Conservation (phyloP, 225 moss, liverwort and hornwort species). For the Bryoerythrophyllum caledonicum region DNA sequence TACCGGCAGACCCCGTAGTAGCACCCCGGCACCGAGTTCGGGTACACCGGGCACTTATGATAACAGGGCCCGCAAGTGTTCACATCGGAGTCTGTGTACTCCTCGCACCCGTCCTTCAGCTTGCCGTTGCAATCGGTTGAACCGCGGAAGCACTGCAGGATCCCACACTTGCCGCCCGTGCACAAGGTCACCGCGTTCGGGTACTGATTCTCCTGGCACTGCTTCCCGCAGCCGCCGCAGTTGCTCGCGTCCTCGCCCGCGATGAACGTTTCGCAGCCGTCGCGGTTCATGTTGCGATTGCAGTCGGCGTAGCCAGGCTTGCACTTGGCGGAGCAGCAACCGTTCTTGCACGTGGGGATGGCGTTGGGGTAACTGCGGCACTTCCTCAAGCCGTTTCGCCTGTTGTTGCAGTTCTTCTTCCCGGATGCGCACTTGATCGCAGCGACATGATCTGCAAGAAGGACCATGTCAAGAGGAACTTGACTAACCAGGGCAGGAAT, state of each 20-base stretch:
- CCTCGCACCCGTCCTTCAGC: conserved; percentile 10
- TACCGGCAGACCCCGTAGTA: background rate
- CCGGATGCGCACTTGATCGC: background rate
- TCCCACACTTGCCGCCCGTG: background rate
- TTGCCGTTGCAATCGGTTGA: background rate
- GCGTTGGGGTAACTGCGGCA: background rate
- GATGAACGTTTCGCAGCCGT: conserved; percentile 17
- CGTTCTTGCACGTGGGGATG: background rate
- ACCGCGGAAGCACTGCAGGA: background rate
- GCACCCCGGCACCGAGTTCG: background rate
- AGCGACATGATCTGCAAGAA: background rate
- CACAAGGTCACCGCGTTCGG: background rate
- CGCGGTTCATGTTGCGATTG: conserved; percentile 1
- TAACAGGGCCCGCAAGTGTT: background rate
- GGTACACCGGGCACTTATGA: background rate
- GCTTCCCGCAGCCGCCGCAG: background rate
- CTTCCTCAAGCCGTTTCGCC: background rate
- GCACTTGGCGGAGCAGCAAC: conserved; percentile 1
- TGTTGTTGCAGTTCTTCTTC: background rate
- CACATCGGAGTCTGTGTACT: no score
- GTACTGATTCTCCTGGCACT: background rate
- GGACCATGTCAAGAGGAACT: background rate
- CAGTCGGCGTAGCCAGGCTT: conserved; percentile 11
- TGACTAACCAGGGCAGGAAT: background rate
- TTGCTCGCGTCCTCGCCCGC: background rate